Evolutionary conservation across 2,329 filamentous ascomycete genomes (phyloP), one percentile per base, ranked within the genome.

Genomic region (Paramyrothecium roridum): DNA sequence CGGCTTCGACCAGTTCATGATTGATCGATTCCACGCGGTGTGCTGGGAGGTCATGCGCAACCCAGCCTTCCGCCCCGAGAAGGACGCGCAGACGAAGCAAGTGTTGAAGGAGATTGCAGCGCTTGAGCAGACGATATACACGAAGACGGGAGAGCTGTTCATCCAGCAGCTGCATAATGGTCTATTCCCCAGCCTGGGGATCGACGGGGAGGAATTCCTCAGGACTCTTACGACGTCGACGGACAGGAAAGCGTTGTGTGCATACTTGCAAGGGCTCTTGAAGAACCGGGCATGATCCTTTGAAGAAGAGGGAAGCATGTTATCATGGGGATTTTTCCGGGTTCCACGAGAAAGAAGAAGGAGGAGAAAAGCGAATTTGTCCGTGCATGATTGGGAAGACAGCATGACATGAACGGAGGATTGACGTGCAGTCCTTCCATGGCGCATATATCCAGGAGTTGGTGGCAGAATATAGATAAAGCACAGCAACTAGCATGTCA

Each of bases 1-100:
- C 2, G 93, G 95, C 8, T 99, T 99, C 68, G 92, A 96, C 63
- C 83, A 84, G 55, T 98, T 96, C 73, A 89, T 96, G 73, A 89
- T 98, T 56, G 85, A 90, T 47, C 85, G 89, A 21, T 96, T 99
- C 76, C 93, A 96, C 56, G 84, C 90, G 0, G 81, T 96, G 8
- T 93, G 90, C 70, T 99, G 95, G 95, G 89, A 90, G 45, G 86
- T 98, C 8, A 85, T 96, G 37, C 85, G 85, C 43, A 89, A 93
- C 48, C 80, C 88, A 7, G 82, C 82, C 20, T 97, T 98, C 80
- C 89, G 89, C 60, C 85, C 91, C 1, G 86, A 87, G 59, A 74
- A 77, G 54, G 95, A 99, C 69, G 92, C 93, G 2, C 92, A 96
- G 75, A 90, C 90, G 34, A 90, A 89, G 69, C 89, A 93, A 71